phyloP scores from a whole-genome alignment of 2,329 filamentous ascomycete species.

The Fusarium drepaniforme region DNA sequence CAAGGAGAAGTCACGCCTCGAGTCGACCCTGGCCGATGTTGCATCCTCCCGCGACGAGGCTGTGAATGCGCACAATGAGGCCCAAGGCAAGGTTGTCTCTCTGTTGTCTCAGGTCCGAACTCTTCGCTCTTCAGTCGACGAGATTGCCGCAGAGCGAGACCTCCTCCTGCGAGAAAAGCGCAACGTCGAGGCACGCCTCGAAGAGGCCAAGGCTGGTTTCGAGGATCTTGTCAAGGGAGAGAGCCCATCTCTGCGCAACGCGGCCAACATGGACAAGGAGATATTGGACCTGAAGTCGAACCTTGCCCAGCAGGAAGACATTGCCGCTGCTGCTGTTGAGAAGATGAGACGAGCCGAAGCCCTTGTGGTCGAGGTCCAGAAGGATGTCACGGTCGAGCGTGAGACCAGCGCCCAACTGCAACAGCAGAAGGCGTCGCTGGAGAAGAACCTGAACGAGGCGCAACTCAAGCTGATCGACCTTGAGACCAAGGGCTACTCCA shows the following conservation, averaged over 20 bases:
- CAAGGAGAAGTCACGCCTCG: conserved; percentile 94
- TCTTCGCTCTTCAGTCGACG: conserved; percentile 86
- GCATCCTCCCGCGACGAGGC: conserved; percentile 94
- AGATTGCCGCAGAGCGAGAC: conserved; percentile 87
- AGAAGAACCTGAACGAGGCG: conserved; percentile 91
- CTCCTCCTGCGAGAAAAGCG: conserved; percentile 89
- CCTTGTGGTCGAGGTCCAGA: conserved; percentile 88
- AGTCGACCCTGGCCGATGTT: conserved; percentile 89
- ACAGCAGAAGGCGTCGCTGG: conserved; percentile 89
- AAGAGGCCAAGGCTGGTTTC: conserved; percentile 88
- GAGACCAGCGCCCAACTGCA: conserved; percentile 85
- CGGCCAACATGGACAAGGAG: conserved; percentile 88
- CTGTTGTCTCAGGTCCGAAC: conserved; percentile 90
- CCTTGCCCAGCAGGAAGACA: conserved; percentile 93
- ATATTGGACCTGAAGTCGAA: conserved; percentile 89
- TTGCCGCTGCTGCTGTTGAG: conserved; percentile 89
- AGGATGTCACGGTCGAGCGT: conserved; percentile 88
- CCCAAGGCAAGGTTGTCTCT: conserved; percentile 91
- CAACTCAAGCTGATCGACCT: conserved; percentile 92
- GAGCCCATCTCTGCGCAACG: conserved; percentile 89
- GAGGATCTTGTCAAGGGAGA: conserved; percentile 90
- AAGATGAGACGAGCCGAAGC: conserved; percentile 98
- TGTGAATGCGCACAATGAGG: conserved; percentile 92
- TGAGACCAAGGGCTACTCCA: conserved; percentile 97
- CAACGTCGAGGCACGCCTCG: conserved; percentile 83